Evolutionary conservation across 768 basidiomycete genomes (phyloP), one percentile per base, ranked within the genome.

Genomic region (Coprinopsis strossmayeri): DNA sequence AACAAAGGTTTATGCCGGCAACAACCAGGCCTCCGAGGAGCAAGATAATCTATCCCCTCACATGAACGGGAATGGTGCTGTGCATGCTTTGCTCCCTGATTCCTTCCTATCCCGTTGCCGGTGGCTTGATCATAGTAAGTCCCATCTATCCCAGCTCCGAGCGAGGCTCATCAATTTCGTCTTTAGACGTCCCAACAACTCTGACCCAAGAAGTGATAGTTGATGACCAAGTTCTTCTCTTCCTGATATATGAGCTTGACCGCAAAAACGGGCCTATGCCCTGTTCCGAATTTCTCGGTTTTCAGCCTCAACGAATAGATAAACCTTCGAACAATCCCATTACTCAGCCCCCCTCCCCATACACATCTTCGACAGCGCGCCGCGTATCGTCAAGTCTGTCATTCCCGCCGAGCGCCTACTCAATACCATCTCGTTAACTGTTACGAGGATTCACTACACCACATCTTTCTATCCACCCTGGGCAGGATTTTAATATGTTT

Each of bases 161-260:
- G n/a, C n/a, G n/a, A n/a, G n/a, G n/a, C n/a, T n/a, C n/a, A n/a
- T n/a, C n/a, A n/a, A n/a, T n/a, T n/a, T n/a, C n/a, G n/a, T n/a
- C n/a, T n/a, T 53, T 57, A 55, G 52, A 81, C 78, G 68, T 55
- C 61, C 72, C 74, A 47, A 76, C 74, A n/a, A 72, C 63, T 37
- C 72, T 89, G 61, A 79, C 79, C 25, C 87, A 90, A 66, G 79
- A 87, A 67, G 68, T 90, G 56, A 68, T 79, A 49, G 73, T 79
- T 48, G 84, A 87, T 65, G 75, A 75, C 56, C 73, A 76, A 53
- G 73, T 78, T 15, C 67, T 86, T 45, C 75, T 86, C 45, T 76
- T 74, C 56, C 66, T 87, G 54, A 71, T 81, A 42, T 88, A 87
- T 62, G 78, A 84, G 55, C 68, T 89, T 55, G 80, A 84, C 57